These are phyloP conservation scores for Oxyria digyna DNA, from an alignment of 148 eudicot species.

Conservation along the genomic window DNA sequence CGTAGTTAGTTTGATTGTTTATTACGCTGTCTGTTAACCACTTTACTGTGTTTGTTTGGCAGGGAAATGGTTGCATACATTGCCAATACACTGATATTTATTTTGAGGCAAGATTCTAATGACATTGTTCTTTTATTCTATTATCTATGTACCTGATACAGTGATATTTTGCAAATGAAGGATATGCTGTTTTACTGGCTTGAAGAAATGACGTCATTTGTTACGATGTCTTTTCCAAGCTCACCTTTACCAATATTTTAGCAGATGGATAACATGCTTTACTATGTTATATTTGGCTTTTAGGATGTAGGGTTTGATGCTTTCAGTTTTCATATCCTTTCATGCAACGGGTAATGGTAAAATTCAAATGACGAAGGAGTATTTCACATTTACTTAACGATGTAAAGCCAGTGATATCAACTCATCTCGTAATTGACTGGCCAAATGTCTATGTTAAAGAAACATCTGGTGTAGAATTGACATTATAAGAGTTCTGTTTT, in stretches of 20 bases:
- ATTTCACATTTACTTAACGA: not conserved
- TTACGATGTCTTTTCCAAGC: not conserved
- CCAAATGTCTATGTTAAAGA: not conserved
- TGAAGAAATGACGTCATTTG: not conserved
- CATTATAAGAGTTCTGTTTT: not conserved
- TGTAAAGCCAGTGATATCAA: not conserved
- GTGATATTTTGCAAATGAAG: not conserved
- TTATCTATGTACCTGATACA: not conserved
- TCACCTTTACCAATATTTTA: not conserved
- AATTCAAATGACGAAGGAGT: not conserved
- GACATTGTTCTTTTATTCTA: not conserved
- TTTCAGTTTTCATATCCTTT: not conserved
- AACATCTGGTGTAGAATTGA: not conserved
- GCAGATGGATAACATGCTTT: not conserved
- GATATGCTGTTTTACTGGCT: not conserved
- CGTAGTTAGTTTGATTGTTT: not conserved
- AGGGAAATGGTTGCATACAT: conserved; percentile 99
- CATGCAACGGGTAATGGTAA: not conserved
- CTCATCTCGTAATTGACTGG: not conserved
- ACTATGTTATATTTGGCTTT: not conserved
- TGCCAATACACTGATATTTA: conserved; percentile 90
- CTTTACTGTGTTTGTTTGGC: conserved; percentile 14
- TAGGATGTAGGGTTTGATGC: not conserved
- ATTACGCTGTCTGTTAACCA: not conserved
- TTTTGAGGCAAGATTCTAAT: conserved; percentile 54